Conservation (phyloP, 768 basidiomycete species). For the Saitozyma sp. region DNA sequence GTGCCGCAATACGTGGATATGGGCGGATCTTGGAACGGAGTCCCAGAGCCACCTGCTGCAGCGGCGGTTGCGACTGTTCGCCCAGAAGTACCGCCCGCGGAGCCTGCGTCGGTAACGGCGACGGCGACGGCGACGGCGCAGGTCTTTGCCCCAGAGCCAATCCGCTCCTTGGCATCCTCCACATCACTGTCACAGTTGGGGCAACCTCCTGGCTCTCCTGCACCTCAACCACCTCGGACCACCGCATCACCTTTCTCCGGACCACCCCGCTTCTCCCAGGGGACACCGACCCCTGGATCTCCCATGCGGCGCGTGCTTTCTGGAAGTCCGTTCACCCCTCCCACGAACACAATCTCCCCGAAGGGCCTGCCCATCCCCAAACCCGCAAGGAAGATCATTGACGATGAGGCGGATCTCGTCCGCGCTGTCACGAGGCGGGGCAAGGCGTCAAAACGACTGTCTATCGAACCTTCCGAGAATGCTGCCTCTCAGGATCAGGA, state of each 20-base stretch:
- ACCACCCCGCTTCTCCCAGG: slow-evolving; percentile 37
- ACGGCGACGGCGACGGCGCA: neutral
- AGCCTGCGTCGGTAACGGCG: neutral
- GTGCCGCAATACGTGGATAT: slow-evolving; percentile 2
- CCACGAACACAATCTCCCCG: slow-evolving; percentile 5
- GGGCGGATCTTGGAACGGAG: neutral
- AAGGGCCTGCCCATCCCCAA: slow-evolving; percentile 10
- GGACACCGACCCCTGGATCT: slow-evolving; percentile 7
- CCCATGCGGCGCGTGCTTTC: slow-evolving; percentile 25
- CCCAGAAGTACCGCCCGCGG: neutral
- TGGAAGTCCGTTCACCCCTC: slow-evolving; percentile 35
- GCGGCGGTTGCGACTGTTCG: neutral
- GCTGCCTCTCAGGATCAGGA: neutral
- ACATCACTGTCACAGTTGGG: neutral
- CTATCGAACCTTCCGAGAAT: neutral
- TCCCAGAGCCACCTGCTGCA: neutral
- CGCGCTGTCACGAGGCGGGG: neutral
- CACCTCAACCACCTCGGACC: slow-evolving; percentile 2
- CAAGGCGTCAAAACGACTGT: neutral
- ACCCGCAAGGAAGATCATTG: slow-evolving; percentile 26
- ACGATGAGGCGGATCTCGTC: slow-evolving; percentile 32
- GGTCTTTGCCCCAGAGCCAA: slow-evolving; percentile 4
- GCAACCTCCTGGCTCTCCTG: slow-evolving; percentile 1
- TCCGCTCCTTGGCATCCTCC: neutral
- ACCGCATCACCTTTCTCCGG: slow-evolving; percentile 35